phyloP scores from a whole-genome alignment of 176 grass and related monocot species.

The Oryza nivara region DNA sequence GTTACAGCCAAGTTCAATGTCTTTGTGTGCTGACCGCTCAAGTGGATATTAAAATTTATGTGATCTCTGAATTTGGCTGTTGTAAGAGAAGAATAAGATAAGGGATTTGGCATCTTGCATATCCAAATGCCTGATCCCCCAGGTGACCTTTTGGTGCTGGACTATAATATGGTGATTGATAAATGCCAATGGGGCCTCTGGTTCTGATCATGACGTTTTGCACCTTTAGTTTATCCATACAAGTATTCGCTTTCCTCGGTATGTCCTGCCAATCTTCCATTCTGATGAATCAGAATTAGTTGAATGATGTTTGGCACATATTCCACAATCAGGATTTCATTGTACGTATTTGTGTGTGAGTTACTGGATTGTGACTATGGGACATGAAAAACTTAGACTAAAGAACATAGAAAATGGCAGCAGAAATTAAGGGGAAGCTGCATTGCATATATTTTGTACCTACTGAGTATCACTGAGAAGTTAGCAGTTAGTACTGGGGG shows the following conservation, averaged over 20 bases:
- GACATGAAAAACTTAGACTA: not conserved
- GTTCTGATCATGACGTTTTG: not conserved
- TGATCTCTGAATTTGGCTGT: not conserved
- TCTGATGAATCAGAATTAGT: not conserved
- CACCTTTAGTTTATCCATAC: not conserved
- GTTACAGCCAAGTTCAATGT: not conserved
- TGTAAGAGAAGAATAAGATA: not conserved
- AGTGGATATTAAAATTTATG: not conserved
- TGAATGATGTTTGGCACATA: not conserved
- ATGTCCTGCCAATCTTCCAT: not conserved
- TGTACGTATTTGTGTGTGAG: not conserved
- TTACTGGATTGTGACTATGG: not conserved
- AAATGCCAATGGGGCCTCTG: too few relatives aligned
- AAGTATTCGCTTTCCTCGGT: not conserved
- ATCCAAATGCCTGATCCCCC: not conserved
- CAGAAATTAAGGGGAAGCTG: not conserved
- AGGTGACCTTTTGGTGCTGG: not conserved
- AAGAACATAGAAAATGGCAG: not conserved
- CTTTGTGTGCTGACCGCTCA: not conserved
- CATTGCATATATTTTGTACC: conserved; percentile 2
- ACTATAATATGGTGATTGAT: not conserved
- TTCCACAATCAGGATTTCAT: not conserved
- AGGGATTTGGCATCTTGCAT: not conserved
- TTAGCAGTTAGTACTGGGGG: conserved; percentile 38
- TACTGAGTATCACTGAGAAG: not conserved